A percentile compares a stretch with the other conserved stretches of the same genome.
Conservation (phyloP, 495 filamentous ascomycete species). For the Podospora conica region DNA sequence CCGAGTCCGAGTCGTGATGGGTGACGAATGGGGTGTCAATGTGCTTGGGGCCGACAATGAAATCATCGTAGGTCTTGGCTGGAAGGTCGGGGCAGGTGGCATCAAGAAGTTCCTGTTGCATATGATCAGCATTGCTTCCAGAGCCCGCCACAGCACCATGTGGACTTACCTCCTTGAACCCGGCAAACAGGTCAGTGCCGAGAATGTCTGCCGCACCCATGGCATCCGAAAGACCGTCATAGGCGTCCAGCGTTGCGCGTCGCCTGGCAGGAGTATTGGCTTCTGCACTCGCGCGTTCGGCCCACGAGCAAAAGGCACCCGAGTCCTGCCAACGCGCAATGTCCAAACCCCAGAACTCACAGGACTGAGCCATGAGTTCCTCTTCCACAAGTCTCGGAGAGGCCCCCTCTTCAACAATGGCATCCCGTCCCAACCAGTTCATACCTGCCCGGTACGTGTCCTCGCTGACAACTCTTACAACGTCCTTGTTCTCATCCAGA, state of each 20-base stretch:
- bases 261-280: constrained; percentile 11
- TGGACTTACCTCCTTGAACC: constrained; percentile 33
- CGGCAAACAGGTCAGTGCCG: constrained; percentile 34
- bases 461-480: constrained; percentile 74
- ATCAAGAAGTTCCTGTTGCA: constrained; percentile 49
- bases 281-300: constrained; percentile 20
- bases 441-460: constrained; percentile 71
- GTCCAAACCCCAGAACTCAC: constrained; percentile 54
- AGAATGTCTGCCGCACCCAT: constrained; percentile 50
- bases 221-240: constrained; percentile 29
- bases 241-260: constrained; percentile 26
- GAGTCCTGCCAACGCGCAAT: constrained; percentile 38
- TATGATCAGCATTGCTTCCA: constrained; percentile 9
- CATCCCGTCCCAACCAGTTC: constrained; percentile 66
- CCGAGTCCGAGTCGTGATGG: constrained; percentile 22
- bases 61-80: constrained; percentile 57
- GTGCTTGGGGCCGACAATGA: constrained; percentile 54
- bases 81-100: constrained; percentile 52
- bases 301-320: constrained; percentile 28
- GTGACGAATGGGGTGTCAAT: constrained; percentile 44
- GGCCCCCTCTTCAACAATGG: constrained; percentile 16
- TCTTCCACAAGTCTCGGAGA: constrained; percentile 35
- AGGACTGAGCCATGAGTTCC: constrained; percentile 48
- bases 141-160: background rate
- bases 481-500: constrained; percentile 56